Base-by-base conservation (phyloP, 1,139 yeast genomes). In the Pichia sp. region DNA sequence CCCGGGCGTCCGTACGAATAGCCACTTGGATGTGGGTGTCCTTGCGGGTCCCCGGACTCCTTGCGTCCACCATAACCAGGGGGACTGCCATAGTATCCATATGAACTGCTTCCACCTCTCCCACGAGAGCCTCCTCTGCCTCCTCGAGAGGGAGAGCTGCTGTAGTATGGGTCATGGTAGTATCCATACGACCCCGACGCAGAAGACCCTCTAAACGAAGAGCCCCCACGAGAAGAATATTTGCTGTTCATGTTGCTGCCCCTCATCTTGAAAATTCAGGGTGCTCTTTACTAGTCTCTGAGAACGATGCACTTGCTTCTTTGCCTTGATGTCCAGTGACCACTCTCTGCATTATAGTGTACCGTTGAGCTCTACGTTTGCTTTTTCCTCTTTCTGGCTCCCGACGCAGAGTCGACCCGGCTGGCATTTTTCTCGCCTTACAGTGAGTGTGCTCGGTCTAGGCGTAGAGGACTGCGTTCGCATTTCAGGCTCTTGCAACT, bases 121-220 rank as follows among this genome's bases (percentile, higher is more conserved):
- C 53, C 53, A 16, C 57, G 43, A 13, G 45, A 47, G 8, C 43
- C 45, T 11, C 53, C 57, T 43, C 57, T 42, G 5, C 53, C 50
- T 11, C 51, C 56, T n/a, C 54, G 50, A 8, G 52, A 13, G 31
- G 56, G 54, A 15, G 56, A 45, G 15, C 54, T 51, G 38, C 30
- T 55, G 30, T 55, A 55, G 16, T 55, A 55, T 11, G 53, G 52
- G 13, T 50, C 52, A 38, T 55, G 41, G 41, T 38, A 55, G 15
- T 55, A 53, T 7, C 54, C 56, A 11, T 54, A 43, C 23, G 36
- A 44, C 2, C 50, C 44, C 2, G 45, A 29, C 10, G 8, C 10
- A 31, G 51, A n/a, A 6, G 92, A 36, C 85, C 87, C 69, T 85
- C 92, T 31, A 90, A 90, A 64, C 84, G 93, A 63, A 82, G 86